Evolutionary conservation across 371 early-diverging fungal species (phyloP).

Genomic region (Saksenaea oblongispora): DNA sequence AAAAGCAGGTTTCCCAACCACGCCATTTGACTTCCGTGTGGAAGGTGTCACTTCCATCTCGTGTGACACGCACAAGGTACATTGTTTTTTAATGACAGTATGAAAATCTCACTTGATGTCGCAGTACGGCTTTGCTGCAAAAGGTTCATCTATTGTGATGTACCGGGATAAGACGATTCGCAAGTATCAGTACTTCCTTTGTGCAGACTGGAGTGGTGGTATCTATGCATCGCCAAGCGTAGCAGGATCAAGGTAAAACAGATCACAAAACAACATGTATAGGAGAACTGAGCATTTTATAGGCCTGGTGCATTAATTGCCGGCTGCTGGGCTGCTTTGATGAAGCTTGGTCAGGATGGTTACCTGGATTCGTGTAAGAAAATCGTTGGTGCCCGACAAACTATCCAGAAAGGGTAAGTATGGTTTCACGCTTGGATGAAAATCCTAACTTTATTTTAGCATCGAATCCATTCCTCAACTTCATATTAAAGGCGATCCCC

Average conservation of each 20-base stretch:
- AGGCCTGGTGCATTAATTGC: slow-evolving; percentile 94
- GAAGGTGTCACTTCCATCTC: slow-evolving; percentile 95
- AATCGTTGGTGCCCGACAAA: slow-evolving; percentile 77
- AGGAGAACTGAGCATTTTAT: neutral
- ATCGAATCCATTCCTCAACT: slow-evolving; percentile 71
- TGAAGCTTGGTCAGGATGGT: slow-evolving; percentile 85
- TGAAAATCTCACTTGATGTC: neutral
- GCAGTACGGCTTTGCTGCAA: slow-evolving; percentile 92
- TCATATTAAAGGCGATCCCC: slow-evolving; percentile 84
- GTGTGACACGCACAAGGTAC: slow-evolving; percentile 94
- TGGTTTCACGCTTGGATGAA: too few relatives aligned
- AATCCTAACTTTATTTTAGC: too few relatives aligned
- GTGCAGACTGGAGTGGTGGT: slow-evolving; percentile 94
- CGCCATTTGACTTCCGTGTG: slow-evolving; percentile 88
- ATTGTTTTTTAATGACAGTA: slow-evolving; percentile 4
- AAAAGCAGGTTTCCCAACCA: slow-evolving; percentile 85
- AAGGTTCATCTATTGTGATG: slow-evolving; percentile 96
- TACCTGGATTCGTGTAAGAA: slow-evolving; percentile 82
- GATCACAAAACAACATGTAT: neutral
- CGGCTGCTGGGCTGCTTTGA: slow-evolving; percentile 94
- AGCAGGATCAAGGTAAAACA: slow-evolving; percentile 80
- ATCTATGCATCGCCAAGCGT: slow-evolving; percentile 94
- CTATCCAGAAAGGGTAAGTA: slow-evolving; percentile 66
- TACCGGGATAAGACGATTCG: slow-evolving; percentile 77
- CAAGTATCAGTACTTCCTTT: slow-evolving; percentile 89